These are phyloP conservation scores for Penicillium sp. DNA, from an alignment of 2,329 filamentous ascomycete genomes.

Conservation along the genomic window DNA sequence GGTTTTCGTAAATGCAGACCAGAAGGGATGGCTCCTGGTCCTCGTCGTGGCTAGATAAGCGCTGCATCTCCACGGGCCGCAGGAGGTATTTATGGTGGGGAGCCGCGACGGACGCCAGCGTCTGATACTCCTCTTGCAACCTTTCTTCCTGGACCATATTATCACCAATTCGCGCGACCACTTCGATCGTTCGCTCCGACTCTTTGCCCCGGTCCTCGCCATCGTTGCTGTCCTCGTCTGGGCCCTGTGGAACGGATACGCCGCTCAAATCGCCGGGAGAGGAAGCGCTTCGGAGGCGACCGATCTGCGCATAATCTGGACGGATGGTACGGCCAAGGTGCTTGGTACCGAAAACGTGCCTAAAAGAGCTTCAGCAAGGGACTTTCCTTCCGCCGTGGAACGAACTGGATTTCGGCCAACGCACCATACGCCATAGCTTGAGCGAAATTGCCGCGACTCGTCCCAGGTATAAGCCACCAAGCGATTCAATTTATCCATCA, in stretches of 20 bases:
- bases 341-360: conserved; percentile 2
- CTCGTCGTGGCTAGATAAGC: neutral
- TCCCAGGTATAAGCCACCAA: no score
- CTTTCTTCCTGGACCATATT: neutral
- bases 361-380: neutral
- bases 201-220: neutral
- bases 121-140: conserved; percentile 4
- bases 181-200: conserved; percentile 1
- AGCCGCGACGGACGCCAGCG: neutral
- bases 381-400: no score
- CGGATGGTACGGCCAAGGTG: neutral
- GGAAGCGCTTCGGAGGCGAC: no score
- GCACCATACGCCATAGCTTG: no score
- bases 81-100: neutral
- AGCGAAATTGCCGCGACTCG: no score
- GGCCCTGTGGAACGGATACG: no score
- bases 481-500: no score
- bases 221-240: no score
- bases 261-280: no score
- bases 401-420: no score
- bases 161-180: conserved; percentile 4
- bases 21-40: neutral
- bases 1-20: no score
- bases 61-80: conserved; percentile 3
- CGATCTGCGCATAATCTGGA: neutral